These are phyloP conservation scores for Globisporangium viniferum DNA, from an alignment of 352 stramenopile species.

Conservation along the genomic window DNA sequence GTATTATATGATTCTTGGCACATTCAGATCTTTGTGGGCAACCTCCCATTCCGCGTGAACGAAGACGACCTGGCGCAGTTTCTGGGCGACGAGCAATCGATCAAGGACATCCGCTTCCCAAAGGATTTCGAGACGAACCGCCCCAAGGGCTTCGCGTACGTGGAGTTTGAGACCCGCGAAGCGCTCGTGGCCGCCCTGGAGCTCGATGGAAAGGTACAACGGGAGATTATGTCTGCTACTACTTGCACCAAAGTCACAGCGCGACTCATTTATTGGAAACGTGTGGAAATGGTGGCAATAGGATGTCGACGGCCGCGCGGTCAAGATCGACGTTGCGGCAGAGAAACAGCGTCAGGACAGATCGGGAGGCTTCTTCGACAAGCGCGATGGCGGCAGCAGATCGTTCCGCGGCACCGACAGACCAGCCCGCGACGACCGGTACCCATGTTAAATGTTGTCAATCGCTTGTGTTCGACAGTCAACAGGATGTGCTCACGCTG, in stretches of 20 bases:
- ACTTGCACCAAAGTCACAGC: background rate
- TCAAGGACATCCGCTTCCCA: slow-evolving; percentile 71
- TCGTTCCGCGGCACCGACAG: slow-evolving; percentile 25
- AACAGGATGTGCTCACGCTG: background rate
- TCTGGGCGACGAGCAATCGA: slow-evolving; percentile 40
- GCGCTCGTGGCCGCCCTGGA: slow-evolving; percentile 61
- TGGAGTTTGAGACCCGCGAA: slow-evolving; percentile 75
- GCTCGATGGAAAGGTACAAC: slow-evolving; percentile 37
- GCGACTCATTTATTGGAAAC: background rate
- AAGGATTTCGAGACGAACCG: slow-evolving; percentile 61
- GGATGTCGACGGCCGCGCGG: slow-evolving; percentile 34
- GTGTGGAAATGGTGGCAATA: slow-evolving; percentile 11
- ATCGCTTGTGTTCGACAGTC: background rate
- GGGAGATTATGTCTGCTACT: background rate
- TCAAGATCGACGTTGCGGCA: slow-evolving; percentile 75
- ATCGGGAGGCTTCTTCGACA: slow-evolving; percentile 47
- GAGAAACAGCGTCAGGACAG: slow-evolving; percentile 50
- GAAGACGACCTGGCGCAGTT: slow-evolving; percentile 76
- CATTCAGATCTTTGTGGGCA: slow-evolving; percentile 73
- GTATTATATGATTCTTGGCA: background rate
- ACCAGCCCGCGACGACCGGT: slow-evolving; percentile 28
- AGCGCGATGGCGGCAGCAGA: slow-evolving; percentile 35
- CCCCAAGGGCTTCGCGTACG: slow-evolving; percentile 82
- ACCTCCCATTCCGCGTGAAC: slow-evolving; percentile 67
- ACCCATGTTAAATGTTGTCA: slow-evolving; percentile 5